phyloP scores from a whole-genome alignment of 768 basidiomycete species.

The Gymnopilus dilepis region DNA sequence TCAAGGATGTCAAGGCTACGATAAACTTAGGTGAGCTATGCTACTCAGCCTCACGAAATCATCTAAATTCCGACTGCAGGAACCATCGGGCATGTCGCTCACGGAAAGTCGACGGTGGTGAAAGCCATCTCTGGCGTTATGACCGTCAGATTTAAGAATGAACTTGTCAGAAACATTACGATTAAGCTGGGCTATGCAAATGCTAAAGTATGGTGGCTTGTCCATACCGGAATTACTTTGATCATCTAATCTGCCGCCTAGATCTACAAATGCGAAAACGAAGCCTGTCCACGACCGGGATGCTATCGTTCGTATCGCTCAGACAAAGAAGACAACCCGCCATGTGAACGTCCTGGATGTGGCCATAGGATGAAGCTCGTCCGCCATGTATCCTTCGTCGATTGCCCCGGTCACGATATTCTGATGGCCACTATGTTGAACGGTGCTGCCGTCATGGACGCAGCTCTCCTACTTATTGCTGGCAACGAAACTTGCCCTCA shows the following conservation, averaged over 20 bases:
- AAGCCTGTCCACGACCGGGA: slow-evolving; percentile 90
- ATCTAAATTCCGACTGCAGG: slow-evolving; percentile 49
- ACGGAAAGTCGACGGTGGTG: slow-evolving; percentile 95
- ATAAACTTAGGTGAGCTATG: slow-evolving; percentile 78
- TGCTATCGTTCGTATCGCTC: slow-evolving; percentile 94
- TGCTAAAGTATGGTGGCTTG: slow-evolving; percentile 75
- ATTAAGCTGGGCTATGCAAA: slow-evolving; percentile 99
- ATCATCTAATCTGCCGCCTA: slow-evolving; percentile 38
- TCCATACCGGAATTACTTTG: background rate
- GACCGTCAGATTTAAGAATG: slow-evolving; percentile 99
- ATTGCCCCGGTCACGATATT: slow-evolving; percentile 98
- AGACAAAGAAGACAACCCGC: slow-evolving; percentile 92
- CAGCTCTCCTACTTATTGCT: slow-evolving; percentile 92
- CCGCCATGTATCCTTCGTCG: slow-evolving; percentile 98
- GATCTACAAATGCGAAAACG: slow-evolving; percentile 99
- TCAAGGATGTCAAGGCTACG: slow-evolving; percentile 66
- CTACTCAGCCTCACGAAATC: slow-evolving; percentile 10
- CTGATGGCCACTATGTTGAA: slow-evolving; percentile 99
- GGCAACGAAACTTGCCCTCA: slow-evolving; percentile 99
- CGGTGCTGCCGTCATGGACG: slow-evolving; percentile 99
- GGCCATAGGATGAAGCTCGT: slow-evolving; percentile 88
- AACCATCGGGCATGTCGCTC: slow-evolving; percentile 99
- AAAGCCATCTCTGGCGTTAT: slow-evolving; percentile 98
- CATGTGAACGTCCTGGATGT: slow-evolving; percentile 94
- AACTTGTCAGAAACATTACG: slow-evolving; percentile 97